Conservation (phyloP, 768 basidiomycete species). For the Clitopilus hobsonii region DNA sequence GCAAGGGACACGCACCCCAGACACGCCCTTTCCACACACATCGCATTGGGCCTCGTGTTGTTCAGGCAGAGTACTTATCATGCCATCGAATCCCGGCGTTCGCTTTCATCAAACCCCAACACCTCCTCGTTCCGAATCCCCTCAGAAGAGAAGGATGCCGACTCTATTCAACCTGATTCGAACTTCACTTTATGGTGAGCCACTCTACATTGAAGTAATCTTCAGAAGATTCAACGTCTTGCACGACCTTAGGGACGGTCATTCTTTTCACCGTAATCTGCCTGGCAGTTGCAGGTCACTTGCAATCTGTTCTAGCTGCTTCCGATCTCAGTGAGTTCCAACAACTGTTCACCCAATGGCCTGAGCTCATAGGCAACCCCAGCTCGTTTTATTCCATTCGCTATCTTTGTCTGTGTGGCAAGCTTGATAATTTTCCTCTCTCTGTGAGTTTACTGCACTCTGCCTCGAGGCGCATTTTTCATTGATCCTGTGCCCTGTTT, state of each 20-base stretch:
- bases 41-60: conserved; percentile 7
- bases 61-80: conserved; percentile 27
- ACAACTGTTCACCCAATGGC: conserved; percentile 2
- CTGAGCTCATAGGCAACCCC: conserved; percentile 3
- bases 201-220: conserved; percentile 4
- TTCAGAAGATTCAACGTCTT: neutral
- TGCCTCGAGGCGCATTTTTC: neutral
- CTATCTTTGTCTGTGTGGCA: conserved; percentile 72
- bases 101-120: conserved; percentile 18
- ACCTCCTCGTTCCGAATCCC: conserved; percentile 14
- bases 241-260: conserved; percentile 43
- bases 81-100: conserved; percentile 26
- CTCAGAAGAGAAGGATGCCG: conserved; percentile 49
- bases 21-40: conserved; percentile 9
- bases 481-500: conserved; percentile 3
- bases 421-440: conserved; percentile 64
- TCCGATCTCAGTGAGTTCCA: conserved; percentile 72
- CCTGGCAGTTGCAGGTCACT: conserved; percentile 75
- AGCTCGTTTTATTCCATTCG: conserved; percentile 88
- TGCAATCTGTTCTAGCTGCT: conserved; percentile 63
- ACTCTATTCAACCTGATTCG: conserved; percentile 69
- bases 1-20: neutral
- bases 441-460: conserved; percentile 46
- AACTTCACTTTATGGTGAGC: conserved; percentile 62
- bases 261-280: conserved; percentile 76